These are phyloP conservation scores for Hyphopichia fennica DNA, from an alignment of 1,139 yeast genomes.

Conservation along the genomic window DNA sequence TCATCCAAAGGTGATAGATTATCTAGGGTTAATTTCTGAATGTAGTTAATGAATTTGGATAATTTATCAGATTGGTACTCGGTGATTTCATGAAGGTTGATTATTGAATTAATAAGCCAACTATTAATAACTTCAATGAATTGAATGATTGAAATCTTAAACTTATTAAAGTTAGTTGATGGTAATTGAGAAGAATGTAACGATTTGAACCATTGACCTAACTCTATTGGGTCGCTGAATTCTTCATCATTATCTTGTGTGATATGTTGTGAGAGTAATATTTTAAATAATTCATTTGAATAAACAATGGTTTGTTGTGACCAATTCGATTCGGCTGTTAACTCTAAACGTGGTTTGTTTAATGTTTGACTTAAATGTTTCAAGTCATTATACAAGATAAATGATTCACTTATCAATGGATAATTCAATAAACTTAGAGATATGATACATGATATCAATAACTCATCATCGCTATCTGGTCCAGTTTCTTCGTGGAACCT, in stretches of 20 bases:
- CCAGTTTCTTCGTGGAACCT: slow-evolving; percentile 16
- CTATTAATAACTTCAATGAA: slow-evolving; percentile 31
- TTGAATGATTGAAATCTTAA: slow-evolving; percentile 25
- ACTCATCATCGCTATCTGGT: slow-evolving; percentile 7
- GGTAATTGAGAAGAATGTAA: slow-evolving; percentile 23
- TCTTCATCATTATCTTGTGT: slow-evolving; percentile 14
- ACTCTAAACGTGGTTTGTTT: not conserved
- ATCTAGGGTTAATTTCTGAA: slow-evolving; percentile 2
- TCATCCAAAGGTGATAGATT: slow-evolving; percentile 8
- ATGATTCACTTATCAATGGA: slow-evolving; percentile 33
- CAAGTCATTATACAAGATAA: slow-evolving; percentile 38
- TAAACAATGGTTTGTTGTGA: slow-evolving; percentile 4
- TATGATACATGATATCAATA: slow-evolving; percentile 24
- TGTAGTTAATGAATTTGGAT: slow-evolving; percentile 22
- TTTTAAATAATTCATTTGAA: slow-evolving; percentile 10
- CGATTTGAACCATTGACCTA: slow-evolving; percentile 24
- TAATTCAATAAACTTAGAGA: slow-evolving; percentile 34
- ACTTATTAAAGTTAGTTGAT: slow-evolving; percentile 28
- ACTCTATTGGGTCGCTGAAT: slow-evolving; percentile 19
- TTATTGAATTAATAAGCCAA: slow-evolving; percentile 28
- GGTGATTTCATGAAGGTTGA: slow-evolving; percentile 33
- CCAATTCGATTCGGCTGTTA: slow-evolving; percentile 4
- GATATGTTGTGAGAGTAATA: slow-evolving; percentile 10
- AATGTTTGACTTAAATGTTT: slow-evolving; percentile 19
- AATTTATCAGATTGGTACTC: slow-evolving; percentile 36